Evolutionary conservation across 108 stramenopile species (phyloP).

Genomic region (Nitzschia palea): DNA sequence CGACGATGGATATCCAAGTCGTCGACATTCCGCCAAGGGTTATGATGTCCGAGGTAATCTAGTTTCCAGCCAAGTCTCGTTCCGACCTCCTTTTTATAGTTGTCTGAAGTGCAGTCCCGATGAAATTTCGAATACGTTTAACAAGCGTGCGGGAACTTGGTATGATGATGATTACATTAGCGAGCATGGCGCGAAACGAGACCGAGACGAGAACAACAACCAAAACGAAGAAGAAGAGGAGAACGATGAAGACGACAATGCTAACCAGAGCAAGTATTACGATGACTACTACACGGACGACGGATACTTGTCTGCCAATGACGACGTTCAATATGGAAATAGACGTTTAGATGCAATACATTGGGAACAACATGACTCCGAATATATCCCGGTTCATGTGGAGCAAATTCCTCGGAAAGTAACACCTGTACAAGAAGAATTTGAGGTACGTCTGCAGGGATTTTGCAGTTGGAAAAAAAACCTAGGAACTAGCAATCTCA

Average conservation of each 20-base stretch:
- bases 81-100: constrained; percentile 80
- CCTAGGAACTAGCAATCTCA: too few species aligned
- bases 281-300: constrained; percentile 41
- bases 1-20: constrained; percentile 51
- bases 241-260: constrained; percentile 27
- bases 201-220: constrained; percentile 23
- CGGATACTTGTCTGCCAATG: constrained; percentile 45
- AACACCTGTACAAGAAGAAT: neutral
- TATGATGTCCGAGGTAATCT: constrained; percentile 62
- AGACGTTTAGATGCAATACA: neutral
- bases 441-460: constrained; percentile 27
- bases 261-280: constrained; percentile 29
- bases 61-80: constrained; percentile 65
- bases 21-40: constrained; percentile 51
- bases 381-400: neutral
- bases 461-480: too few species aligned
- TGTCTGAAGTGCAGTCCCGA: constrained; percentile 66
- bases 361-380: neutral
- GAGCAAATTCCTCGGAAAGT: neutral
- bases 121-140: constrained; percentile 67
- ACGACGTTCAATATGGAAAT: constrained; percentile 41
- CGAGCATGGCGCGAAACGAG: constrained; percentile 49
- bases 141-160: constrained; percentile 67
- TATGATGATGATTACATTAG: constrained; percentile 87
- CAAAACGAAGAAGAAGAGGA: constrained; percentile 37